Evolutionary conservation across 2,329 filamentous ascomycete species (phyloP).

Genomic region (Eurotiales sp.): DNA sequence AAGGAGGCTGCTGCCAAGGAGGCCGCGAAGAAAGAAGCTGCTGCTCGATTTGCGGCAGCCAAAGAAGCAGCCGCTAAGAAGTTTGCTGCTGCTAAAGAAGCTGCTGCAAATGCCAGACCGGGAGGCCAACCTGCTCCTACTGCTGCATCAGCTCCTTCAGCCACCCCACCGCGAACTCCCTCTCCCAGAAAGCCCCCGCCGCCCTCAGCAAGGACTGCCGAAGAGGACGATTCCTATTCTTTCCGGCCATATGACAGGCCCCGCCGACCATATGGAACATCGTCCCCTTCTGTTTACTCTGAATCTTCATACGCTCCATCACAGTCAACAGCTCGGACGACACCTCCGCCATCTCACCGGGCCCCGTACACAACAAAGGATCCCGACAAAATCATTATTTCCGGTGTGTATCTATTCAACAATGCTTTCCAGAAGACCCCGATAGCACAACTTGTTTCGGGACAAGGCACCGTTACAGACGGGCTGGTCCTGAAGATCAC

Average conservation of each 20-base stretch:
- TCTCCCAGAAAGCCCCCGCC: conserved; percentile 36
- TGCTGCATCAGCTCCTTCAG: conserved; percentile 18
- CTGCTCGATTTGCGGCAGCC: conserved; percentile 20
- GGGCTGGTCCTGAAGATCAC: conserved; percentile 88
- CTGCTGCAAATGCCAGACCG: conserved; percentile 15
- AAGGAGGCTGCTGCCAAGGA: conserved; percentile 26
- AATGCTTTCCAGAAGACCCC: conserved; percentile 86
- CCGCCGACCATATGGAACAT: conserved; percentile 58
- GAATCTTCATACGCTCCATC: conserved; percentile 85
- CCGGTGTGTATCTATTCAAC: conserved; percentile 88
- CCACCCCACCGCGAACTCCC: conserved; percentile 29
- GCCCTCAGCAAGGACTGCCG: conserved; percentile 34
- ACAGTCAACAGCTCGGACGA: conserved; percentile 76
- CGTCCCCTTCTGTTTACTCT: conserved; percentile 69
- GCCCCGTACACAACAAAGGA: conserved; percentile 82
- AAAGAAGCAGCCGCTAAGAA: conserved; percentile 32
- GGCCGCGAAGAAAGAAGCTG: conserved; percentile 25
- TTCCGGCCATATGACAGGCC: conserved; percentile 74
- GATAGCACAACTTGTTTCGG: conserved; percentile 81
- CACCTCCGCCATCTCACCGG: conserved; percentile 67
- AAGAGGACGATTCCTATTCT: conserved; percentile 64
- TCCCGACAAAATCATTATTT: conserved; percentile 93
- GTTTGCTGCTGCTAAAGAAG: conserved; percentile 30
- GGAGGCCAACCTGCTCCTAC: conserved; percentile 27
- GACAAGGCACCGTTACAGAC: conserved; percentile 81